A percentile compares a stretch with the other conserved stretches of the same genome.
These are phyloP conservation scores for Mycena vitilis DNA, from an alignment of 768 basidiomycete species.

Conservation along the genomic window DNA sequence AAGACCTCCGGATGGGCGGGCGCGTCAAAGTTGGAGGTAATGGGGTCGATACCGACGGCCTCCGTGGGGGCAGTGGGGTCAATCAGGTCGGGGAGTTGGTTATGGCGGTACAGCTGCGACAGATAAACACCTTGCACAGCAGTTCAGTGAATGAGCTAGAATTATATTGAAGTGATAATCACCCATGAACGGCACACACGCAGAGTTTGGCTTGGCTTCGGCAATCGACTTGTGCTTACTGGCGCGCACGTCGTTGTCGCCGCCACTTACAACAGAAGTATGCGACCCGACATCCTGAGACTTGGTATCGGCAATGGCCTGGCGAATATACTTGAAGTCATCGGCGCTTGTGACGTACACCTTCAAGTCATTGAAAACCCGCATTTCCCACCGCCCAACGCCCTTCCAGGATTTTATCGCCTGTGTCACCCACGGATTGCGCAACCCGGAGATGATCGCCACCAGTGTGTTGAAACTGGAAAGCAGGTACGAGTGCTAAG, in stretches of 20 bases:
- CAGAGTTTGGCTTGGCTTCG: conserved; percentile 54
- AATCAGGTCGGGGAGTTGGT: conserved; percentile 80
- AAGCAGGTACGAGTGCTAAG: conserved; percentile 81
- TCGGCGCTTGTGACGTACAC: conserved; percentile 70
- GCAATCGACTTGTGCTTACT: conserved; percentile 53
- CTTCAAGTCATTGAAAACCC: conserved; percentile 79
- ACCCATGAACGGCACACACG: conserved; percentile 90
- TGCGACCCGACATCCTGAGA: conserved; percentile 66
- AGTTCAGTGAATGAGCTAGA: conserved; percentile 9
- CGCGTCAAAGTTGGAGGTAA: conserved; percentile 71
- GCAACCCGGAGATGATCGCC: conserved; percentile 83
- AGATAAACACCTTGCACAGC: conserved; percentile 74
- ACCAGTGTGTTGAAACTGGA: conserved; percentile 84
- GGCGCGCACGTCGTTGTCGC: conserved; percentile 51
- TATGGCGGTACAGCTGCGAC: conserved; percentile 73
- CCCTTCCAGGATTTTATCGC: conserved; percentile 78
- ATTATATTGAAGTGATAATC: conserved; percentile 23
- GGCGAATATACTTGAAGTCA: conserved; percentile 82
- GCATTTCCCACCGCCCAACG: conserved; percentile 75
- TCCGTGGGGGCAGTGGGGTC: conserved; percentile 85
- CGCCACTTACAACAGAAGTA: conserved; percentile 63
- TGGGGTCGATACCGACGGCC: conserved; percentile 71
- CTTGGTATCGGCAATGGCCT: conserved; percentile 75
- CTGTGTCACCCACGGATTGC: conserved; percentile 72
- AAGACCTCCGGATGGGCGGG: conserved; percentile 86